A percentile compares a stretch with the other conserved stretches of the same genome.
Evolutionary conservation across 2,329 filamentous ascomycete species (phyloP).

Genomic region (Colletotrichum tropicale): DNA sequence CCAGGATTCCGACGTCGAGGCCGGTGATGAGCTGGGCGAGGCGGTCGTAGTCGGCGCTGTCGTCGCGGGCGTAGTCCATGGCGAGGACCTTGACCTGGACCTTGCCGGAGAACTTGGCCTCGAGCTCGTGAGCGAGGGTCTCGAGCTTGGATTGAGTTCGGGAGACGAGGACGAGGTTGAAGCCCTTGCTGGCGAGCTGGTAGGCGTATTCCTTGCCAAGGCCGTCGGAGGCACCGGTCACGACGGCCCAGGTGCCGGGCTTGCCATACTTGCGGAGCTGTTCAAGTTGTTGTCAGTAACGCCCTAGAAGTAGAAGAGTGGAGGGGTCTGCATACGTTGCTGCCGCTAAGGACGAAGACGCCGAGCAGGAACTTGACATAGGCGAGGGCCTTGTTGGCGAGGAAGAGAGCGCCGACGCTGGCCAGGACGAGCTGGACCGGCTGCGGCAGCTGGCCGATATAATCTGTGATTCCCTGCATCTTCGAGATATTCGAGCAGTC

Average conservation of each 20-base stretch:
- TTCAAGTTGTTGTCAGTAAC: constrained; percentile 18
- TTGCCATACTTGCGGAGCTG: constrained; percentile 90
- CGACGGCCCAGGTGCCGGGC: constrained; percentile 90
- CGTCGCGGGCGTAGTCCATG: constrained; percentile 89
- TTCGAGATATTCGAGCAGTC: background rate
- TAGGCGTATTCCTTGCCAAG: constrained; percentile 95
- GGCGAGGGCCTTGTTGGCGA: constrained; percentile 61
- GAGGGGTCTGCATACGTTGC: constrained; percentile 52
- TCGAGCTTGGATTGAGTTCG: constrained; percentile 94
- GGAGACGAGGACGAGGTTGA: constrained; percentile 93
- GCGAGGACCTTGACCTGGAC: constrained; percentile 79
- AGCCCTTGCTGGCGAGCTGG: constrained; percentile 88
- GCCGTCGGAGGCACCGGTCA: constrained; percentile 95
- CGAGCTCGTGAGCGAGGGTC: constrained; percentile 76
- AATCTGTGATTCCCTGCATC: constrained; percentile 28
- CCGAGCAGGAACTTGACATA: constrained; percentile 67
- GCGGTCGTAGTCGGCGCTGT: constrained; percentile 78
- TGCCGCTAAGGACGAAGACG: constrained; percentile 70
- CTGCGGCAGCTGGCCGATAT: constrained; percentile 47
- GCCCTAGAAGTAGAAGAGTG: background rate
- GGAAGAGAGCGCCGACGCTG: constrained; percentile 62
- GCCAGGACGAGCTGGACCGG: constrained; percentile 51
- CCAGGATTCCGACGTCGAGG: constrained; percentile 82
- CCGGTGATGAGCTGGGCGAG: constrained; percentile 71
- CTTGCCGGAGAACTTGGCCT: constrained; percentile 66